Base-by-base conservation (phyloP, 2,329 filamentous ascomycete genomes). In the Emergomyces orientalis region DNA sequence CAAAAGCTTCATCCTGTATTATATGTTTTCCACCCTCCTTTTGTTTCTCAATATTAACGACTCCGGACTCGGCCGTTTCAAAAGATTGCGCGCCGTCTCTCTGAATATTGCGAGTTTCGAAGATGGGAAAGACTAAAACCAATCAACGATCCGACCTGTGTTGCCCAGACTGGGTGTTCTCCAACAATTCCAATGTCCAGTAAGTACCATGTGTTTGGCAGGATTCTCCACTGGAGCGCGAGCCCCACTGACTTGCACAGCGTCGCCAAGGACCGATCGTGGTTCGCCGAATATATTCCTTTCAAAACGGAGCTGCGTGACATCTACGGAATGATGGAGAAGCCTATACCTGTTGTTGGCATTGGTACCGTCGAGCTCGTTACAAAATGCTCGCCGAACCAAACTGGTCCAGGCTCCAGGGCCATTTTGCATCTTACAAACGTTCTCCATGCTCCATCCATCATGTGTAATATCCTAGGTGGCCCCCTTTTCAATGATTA, bases 281-380 rank as follows among this genome's bases (percentile, higher is more conserved):
- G 64, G 66, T 68, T 66, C 60, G 64, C 54, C 32, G 47, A 57
- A 22, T 68, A 64, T 41, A 65, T 59, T 32, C 60, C 63, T 1
- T 67, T 67, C 60, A 25, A 66, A 34, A 59, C 59, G 2, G 25
- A 17, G 13, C 8, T 63, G 8, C 25, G 2, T 30, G 34, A 57
- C 41, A 11, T 19, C 32, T 32, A 30, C 55, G 32, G 43, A 25
- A 13, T 32, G 9, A 1, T 8, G 1, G 1, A n/a, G 4, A 32
- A 14, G 25, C 14, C 27, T 8, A 30, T 61, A 17, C 55, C 56
- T n/a, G 56, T 61, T 8, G 3, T n/a, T n/a, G 62, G 65, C 6
- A 62, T 67, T 43, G 65, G 62, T 13, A 60, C 60, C 22, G 64
- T 67, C 39, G 55, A 63, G 14, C 52, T 68, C 11, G 39, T 22